These are phyloP conservation scores for Podospora sp. DNA, from an alignment of 495 filamentous ascomycete species.

Conservation along the genomic window DNA sequence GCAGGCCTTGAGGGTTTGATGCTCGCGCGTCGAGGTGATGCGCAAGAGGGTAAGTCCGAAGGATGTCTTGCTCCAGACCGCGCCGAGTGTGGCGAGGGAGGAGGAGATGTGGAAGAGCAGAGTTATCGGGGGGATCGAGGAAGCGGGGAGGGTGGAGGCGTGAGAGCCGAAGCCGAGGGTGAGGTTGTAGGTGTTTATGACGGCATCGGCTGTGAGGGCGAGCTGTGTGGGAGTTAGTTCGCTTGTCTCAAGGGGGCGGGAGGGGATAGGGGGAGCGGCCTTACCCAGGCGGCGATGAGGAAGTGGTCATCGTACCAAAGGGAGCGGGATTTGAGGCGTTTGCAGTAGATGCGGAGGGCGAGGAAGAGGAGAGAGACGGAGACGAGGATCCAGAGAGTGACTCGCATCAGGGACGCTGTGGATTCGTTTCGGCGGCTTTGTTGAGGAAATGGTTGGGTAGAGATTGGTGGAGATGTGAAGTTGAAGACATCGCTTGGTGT, in stretches of 20 bases:
- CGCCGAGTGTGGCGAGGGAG: constrained; percentile 29
- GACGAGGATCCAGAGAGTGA: constrained; percentile 26
- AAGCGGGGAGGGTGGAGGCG: constrained; percentile 13
- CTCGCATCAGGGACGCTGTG: constrained; percentile 19
- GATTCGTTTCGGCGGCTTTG: constrained; percentile 5
- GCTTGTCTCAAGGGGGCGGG: no score
- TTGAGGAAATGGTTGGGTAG: neutral
- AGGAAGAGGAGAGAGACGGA: constrained; percentile 30
- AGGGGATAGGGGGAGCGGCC: neutral
- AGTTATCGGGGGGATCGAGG: constrained; percentile 17
- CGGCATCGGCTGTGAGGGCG: constrained; percentile 24
- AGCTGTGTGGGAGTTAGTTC: no score
- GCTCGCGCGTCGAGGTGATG: constrained; percentile 30
- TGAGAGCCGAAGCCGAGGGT: constrained; percentile 31
- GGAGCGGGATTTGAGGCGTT: constrained; percentile 25
- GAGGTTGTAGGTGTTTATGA: constrained; percentile 24
- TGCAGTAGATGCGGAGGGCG: constrained; percentile 37
- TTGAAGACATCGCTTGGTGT: neutral
- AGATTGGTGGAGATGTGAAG: neutral
- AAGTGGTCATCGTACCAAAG: constrained; percentile 40
- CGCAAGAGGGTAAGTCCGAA: constrained; percentile 39
- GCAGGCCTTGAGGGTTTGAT: neutral
- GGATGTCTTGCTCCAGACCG: constrained; percentile 43
- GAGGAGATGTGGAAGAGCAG: constrained; percentile 23
- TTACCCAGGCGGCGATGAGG: constrained; percentile 33